Base-by-base conservation (phyloP, 2,329 filamentous ascomycete genomes). In the Sporothrix dimorphospora region DNA sequence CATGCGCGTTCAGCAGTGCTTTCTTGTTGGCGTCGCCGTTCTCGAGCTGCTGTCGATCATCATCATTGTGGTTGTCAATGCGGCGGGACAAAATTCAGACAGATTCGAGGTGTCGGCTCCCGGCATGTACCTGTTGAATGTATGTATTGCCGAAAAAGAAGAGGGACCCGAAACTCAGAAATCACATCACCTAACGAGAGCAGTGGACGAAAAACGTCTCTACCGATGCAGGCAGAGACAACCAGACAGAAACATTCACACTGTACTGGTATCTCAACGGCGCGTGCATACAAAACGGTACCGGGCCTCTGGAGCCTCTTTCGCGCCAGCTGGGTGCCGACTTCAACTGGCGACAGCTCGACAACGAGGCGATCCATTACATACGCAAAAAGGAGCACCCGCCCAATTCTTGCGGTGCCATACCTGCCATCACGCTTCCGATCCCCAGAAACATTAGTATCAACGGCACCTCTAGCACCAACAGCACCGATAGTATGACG, bases 241-340 rank as follows among this genome's bases (percentile, higher is more conserved):
- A 51, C 12, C 24, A 63, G 51, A 70, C 68, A 14, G 34, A 57
- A 4, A 42, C 68, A 1, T 70, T 67, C 21, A 71, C 71, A 7
- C n/a, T 72, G 2, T 71, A 71, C 53, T 72, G 69, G 61, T 72
- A 59, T 40, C 71, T 72, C 68, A 72, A 72, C 53, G 61, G 59
- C 14, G 19, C 68, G 12, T n/a, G 40, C 59, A 42, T 72, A n/a
- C 68, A 55, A n/a, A 53, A 71, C 9, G 24, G 40, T 7, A 24
- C 34, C 30, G 38, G 30, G 9, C 24, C 40, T 14, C 8, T 67
- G 16, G 11, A 21, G 3, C 21, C 19, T 16, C 16, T 61, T 21
- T 40, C 27, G 3, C 71, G 66, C 30, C 7, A 16, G 1, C 40
- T 55, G 30, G 71, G 71, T 0, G n/a, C 45, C 8, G 21, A 72